Base-by-base conservation (phyloP, 768 basidiomycete genomes). In the Jaapia argillacea region DNA sequence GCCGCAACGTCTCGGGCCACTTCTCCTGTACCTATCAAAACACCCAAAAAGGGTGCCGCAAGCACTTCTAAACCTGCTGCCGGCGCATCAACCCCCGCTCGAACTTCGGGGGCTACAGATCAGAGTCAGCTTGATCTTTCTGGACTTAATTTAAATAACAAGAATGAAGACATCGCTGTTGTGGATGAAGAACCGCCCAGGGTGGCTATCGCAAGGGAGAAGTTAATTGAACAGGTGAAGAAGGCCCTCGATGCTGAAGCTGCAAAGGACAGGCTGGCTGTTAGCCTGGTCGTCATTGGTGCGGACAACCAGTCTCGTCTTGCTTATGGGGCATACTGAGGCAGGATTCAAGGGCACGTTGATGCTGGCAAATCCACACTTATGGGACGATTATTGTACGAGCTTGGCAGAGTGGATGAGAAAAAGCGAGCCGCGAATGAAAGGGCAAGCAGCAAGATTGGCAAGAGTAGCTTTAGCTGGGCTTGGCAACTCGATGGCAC, bases 341-440 rank as follows among this genome's bases (percentile, higher is more conserved):
- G 56, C 42, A 18, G 3, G 36, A 48, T 21, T 25, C 3, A 52
- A 97, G 94, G 96, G 28, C 96, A 99, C 56, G 96, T 99, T 48
- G 96, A 99, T 64, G 96, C 96, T 14, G 96, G 96, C 21, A 99
- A 99, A 62, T 96, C 92, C 4, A 99, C 96, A 1, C 65, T 99
- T 22, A 97, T 98, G 90, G 96, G 96, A 1, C 72, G 94, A 44
- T 55, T 99, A 46, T 55, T 98, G 41, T 97, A 97, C 59, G 96
- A 98, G 49, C 71, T 94, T 1, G 96, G 96, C 12, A 72, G 75
- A 51, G 58, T 97, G 40, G 85, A 86, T 47, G 92, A 98, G 54
- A 91, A 88, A 63, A 81, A 80, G 13, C 77, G 81, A 43, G 64
- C 75, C 28, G 77, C 81, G 10, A 97, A 94, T 56, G 92, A 97